Evolutionary conservation across 2,329 filamentous ascomycete species (phyloP), one percentile per base, ranked within the genome.

Genomic region (Colletotrichum neosansevieriae): DNA sequence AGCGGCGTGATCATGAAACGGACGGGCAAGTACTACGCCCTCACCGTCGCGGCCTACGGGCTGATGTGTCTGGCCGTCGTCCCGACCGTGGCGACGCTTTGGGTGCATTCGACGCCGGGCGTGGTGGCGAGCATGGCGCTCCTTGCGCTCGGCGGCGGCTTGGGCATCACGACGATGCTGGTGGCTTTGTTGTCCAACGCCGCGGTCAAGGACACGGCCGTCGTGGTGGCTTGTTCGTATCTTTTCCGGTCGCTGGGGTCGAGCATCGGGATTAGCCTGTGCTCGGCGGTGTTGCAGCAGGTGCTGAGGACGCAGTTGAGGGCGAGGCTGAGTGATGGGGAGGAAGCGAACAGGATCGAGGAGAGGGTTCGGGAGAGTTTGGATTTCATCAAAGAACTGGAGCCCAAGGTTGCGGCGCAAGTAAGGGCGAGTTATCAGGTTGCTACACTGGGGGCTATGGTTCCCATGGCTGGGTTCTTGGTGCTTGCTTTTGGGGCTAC

Each of bases 161-260:
- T 86, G 73, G 91, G 89, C 6, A 87, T 93, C 42, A 94, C 92
- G 0, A 91, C 90, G 0, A 90, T 90, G 0, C 84, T 94, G 38
- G 89, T 94, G 53, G 91, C 85, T 2, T 82, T 94, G 42, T 88
- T 94, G 71, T 89, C 92, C 36, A 93, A 94, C 74, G 87, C 90
- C 0, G 80, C 86, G 1, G 82, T 84, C 3, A 84, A 88, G 49
- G 92, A 94, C 72, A 89, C 92, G 70, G 92, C 93, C 2, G 87
- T 94, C 1, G 91, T 90, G 4, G 92, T 92, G 15, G 92, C 93
- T 7, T 94, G 91, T 76, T 92, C 89, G 19, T 95, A 95, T 78
- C 87, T 95, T 24, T 95, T 95, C 83, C 89, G 92, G 44, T 91
- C 90, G 1, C 83, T 94, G 0, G 93, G 92, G n/a, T 84, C 92